Conservation (phyloP, 1,139 yeast genomes). For the Diutina rugosa region DNA sequence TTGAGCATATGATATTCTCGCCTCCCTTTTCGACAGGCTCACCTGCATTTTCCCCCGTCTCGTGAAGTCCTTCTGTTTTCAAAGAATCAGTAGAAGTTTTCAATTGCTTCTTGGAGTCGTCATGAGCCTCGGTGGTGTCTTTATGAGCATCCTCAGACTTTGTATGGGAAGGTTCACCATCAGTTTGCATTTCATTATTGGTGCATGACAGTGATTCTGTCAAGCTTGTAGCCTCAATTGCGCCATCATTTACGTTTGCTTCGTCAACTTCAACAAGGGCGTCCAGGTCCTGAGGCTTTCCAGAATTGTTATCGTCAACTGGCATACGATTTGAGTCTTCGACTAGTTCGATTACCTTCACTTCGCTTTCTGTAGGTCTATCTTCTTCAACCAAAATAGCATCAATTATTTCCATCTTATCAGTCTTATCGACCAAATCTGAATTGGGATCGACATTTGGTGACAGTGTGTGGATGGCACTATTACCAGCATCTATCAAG, state of each 20-base stretch:
- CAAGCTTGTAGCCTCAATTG: not conserved
- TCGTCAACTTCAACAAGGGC: not conserved
- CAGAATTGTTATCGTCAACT: not conserved
- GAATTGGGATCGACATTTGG: not conserved
- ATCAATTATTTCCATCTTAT: not conserved
- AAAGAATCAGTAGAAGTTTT: too few species aligned
- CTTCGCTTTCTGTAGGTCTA: not conserved
- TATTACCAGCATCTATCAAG: not conserved
- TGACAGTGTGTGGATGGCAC: not conserved
- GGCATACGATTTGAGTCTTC: not conserved
- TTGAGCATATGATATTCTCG: too few species aligned
- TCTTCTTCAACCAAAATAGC: not conserved
- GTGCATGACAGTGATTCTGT: too few species aligned
- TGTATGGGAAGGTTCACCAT: too few species aligned
- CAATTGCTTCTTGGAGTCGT: too few species aligned
- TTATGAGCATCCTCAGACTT: too few species aligned
- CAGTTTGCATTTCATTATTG: too few species aligned
- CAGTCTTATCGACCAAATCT: not conserved
- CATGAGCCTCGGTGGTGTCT: too few species aligned
- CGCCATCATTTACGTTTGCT: not conserved
- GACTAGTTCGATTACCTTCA: not conserved
- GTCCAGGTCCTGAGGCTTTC: not conserved
- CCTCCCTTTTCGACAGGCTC: too few species aligned
- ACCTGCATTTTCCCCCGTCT: too few species aligned
- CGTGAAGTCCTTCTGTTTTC: too few species aligned